Conservation (phyloP, 768 basidiomycete genomes). For the Dioszegia hungarica region DNA sequence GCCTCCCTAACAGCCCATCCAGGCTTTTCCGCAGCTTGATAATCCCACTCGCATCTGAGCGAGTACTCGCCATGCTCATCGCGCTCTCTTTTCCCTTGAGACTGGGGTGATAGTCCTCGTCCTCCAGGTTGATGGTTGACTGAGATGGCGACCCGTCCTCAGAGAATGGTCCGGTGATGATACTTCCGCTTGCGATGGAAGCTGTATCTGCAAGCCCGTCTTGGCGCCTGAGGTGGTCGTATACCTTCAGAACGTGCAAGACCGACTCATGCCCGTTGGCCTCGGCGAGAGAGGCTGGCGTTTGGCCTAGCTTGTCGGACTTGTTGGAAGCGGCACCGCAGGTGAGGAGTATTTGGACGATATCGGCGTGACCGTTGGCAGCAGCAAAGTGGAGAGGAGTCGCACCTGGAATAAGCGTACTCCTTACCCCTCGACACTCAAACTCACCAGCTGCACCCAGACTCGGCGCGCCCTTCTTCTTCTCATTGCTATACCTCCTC, state of each 20-base stretch:
- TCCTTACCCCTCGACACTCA: neutral
- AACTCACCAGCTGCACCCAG: constrained; percentile 48
- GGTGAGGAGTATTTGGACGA: constrained; percentile 73
- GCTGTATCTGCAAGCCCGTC: constrained; percentile 15
- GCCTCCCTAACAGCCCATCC: constrained; percentile 21
- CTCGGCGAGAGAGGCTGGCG: constrained; percentile 75
- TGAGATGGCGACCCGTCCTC: neutral
- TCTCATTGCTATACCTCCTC: constrained; percentile 50
- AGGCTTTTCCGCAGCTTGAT: constrained; percentile 26
- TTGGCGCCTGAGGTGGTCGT: constrained; percentile 48
- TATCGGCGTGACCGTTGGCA: constrained; percentile 79
- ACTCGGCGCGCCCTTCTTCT: constrained; percentile 42
- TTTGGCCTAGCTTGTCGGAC: constrained; percentile 85
- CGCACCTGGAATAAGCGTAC: constrained; percentile 55
- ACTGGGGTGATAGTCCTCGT: neutral
- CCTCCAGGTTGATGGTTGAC: constrained; percentile 1
- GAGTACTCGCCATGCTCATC: constrained; percentile 24
- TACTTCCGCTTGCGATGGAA: constrained; percentile 3
- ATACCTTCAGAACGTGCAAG: constrained; percentile 66
- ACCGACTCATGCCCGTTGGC: constrained; percentile 75
- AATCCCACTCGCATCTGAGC: constrained; percentile 16
- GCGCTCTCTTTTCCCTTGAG: constrained; percentile 38
- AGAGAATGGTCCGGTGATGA: neutral
- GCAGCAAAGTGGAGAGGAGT: constrained; percentile 96
- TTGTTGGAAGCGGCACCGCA: constrained; percentile 76